Evolutionary conservation across 2,329 filamentous ascomycete species (phyloP).

Genomic region (Ophiostoma triangulosporum): DNA sequence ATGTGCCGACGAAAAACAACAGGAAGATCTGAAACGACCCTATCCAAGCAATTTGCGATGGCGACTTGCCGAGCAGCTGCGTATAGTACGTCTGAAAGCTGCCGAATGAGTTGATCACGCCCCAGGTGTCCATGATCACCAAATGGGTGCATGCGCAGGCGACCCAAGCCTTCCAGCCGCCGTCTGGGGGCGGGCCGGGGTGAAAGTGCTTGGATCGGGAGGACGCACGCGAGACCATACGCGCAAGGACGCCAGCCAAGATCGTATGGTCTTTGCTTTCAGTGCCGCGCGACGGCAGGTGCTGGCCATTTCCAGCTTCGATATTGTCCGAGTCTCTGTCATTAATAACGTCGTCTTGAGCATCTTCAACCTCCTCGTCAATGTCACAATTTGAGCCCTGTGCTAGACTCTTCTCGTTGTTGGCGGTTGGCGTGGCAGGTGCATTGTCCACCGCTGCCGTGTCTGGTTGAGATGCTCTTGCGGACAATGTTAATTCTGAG

Average conservation of each 20-base stretch:
- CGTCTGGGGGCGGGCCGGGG: constrained; percentile 36
- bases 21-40: constrained; percentile 41
- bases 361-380: background rate
- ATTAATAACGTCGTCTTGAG: background rate
- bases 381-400: background rate
- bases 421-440: background rate
- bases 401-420: background rate
- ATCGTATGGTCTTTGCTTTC: background rate
- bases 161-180: constrained; percentile 34
- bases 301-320: background rate
- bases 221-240: constrained; percentile 28
- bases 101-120: constrained; percentile 42
- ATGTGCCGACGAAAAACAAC: constrained; percentile 39
- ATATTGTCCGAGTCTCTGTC: background rate
- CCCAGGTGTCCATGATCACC: constrained; percentile 39
- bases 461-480: background rate
- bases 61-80: constrained; percentile 23
- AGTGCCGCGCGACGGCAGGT: background rate
- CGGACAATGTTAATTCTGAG: background rate
- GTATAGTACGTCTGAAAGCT: constrained; percentile 41
- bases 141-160: constrained; percentile 31
- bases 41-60: constrained; percentile 39
- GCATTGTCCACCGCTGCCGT: no score
- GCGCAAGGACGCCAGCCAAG: constrained; percentile 17
- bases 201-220: constrained; percentile 20